Conservation (phyloP, 257 asterid species). For the Nicotiana tomentosiformis region DNA sequence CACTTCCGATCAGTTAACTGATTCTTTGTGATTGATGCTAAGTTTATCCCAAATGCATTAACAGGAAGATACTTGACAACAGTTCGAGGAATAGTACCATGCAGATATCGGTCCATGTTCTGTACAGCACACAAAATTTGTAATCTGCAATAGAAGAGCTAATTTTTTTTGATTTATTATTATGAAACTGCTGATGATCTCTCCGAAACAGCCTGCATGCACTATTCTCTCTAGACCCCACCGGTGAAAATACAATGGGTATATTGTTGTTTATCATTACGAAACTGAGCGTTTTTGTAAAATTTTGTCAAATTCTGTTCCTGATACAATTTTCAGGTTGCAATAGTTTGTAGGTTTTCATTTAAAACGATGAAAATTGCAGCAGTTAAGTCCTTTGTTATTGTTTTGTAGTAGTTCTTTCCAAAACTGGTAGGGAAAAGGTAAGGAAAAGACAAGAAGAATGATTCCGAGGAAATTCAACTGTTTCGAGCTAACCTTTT, state of each 20-base stretch:
- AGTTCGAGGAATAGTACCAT: not conserved
- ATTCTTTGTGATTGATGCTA: not conserved
- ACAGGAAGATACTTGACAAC: not conserved
- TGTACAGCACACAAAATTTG: not conserved
- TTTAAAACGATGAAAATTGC: not conserved
- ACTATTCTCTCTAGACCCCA: too few relatives aligned
- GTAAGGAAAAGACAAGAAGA: not conserved
- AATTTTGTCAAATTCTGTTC: not conserved
- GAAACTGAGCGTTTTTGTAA: not conserved
- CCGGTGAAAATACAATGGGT: too few relatives aligned
- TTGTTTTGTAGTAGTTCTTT: not conserved
- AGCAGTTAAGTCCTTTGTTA: not conserved
- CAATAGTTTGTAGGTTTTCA: not conserved
- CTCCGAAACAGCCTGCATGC: fast-evolving
- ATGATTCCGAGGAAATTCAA: not conserved
- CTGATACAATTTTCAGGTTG: not conserved
- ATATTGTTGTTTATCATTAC: not conserved
- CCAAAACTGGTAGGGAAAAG: not conserved
- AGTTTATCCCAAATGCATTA: not conserved
- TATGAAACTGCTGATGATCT: not conserved
- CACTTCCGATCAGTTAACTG: not conserved
- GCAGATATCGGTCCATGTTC: not conserved
- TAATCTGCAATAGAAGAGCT: not conserved
- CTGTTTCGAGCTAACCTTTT: not conserved
- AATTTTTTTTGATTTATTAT: not conserved